Conservation (phyloP, 192 early-diverging fungal genomes). For the Umbelopsis vinacea region DNA sequence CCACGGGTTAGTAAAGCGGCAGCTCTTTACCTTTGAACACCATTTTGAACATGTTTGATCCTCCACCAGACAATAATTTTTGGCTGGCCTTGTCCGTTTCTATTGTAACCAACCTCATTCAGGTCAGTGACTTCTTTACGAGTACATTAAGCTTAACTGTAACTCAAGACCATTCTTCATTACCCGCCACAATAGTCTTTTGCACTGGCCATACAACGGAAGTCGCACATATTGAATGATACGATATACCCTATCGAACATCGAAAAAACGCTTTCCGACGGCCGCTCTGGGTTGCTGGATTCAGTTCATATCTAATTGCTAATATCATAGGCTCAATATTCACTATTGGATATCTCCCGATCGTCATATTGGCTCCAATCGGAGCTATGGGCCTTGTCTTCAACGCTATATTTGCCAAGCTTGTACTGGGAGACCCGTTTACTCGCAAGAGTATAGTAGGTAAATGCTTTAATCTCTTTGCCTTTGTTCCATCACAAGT, state of each 20-base stretch:
- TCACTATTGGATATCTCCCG: conserved; percentile 77
- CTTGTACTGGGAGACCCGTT: conserved; percentile 67
- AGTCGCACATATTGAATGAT: conserved; percentile 69
- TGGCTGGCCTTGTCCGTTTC: conserved; percentile 36
- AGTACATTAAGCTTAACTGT: neutral
- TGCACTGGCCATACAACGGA: conserved; percentile 76
- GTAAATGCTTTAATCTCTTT: conserved; percentile 27
- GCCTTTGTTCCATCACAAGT: neutral
- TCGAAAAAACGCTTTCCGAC: conserved; percentile 51
- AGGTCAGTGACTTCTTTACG: neutral
- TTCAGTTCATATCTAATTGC: conserved; percentile 69
- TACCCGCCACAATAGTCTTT: conserved; percentile 67
- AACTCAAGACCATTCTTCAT: conserved; percentile 26
- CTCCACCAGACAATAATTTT: conserved; percentile 31
- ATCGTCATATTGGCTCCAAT: conserved; percentile 79
- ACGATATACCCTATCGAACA: conserved; percentile 52
- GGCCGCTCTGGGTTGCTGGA: conserved; percentile 70
- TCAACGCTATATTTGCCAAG: conserved; percentile 77
- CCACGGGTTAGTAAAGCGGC: neutral
- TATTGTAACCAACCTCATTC: conserved; percentile 33
- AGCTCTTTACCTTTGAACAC: neutral
- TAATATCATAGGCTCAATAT: conserved; percentile 70
- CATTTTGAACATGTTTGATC: conserved; percentile 1
- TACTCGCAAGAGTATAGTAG: conserved; percentile 57
- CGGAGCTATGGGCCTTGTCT: conserved; percentile 73